phyloP scores from a whole-genome alignment of 225 moss, liverwort and hornwort species.

The Bryum argenteum region DNA sequence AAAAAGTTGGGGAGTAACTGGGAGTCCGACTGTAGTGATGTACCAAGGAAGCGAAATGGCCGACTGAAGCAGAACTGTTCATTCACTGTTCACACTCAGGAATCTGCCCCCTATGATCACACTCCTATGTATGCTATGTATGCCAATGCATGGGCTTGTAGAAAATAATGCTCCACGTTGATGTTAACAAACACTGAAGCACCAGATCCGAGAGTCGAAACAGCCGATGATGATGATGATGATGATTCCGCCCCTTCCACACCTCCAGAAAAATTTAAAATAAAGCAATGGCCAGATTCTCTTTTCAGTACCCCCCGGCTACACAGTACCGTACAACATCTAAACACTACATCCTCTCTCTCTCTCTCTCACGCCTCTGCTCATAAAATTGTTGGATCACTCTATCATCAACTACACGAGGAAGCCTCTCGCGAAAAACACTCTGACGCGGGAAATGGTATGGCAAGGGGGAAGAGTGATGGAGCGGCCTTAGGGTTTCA shows the following conservation, averaged over 20 bases:
- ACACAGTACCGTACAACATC: constrained; percentile 6
- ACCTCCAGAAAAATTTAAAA: neutral
- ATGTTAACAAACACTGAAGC: constrained; percentile 3
- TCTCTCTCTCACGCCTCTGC: neutral
- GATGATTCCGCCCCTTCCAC: constrained; percentile 16
- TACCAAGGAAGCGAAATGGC: constrained; percentile 9
- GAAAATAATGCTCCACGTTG: constrained; percentile 25
- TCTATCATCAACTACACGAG: no score
- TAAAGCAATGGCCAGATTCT: neutral
- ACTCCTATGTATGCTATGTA: constrained; percentile 14
- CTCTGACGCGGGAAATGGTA: no score
- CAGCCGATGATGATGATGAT: neutral
- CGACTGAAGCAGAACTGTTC: constrained; percentile 22
- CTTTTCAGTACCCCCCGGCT: constrained; percentile 12
- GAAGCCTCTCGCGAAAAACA: no score
- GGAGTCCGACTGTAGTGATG: neutral
- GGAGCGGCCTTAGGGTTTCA: constrained; percentile 32
- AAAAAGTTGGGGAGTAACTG: constrained; percentile 8
- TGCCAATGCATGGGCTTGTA: constrained; percentile 28
- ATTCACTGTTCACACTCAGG: constrained; percentile 43
- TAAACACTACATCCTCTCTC: neutral
- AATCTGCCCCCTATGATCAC: constrained; percentile 8
- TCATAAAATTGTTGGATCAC: neutral
- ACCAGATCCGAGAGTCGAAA: constrained; percentile 36
- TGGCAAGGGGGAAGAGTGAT: no score